Base-by-base conservation (phyloP, 2,329 filamentous ascomycete genomes). In the Sphaceloma murrayae region DNA sequence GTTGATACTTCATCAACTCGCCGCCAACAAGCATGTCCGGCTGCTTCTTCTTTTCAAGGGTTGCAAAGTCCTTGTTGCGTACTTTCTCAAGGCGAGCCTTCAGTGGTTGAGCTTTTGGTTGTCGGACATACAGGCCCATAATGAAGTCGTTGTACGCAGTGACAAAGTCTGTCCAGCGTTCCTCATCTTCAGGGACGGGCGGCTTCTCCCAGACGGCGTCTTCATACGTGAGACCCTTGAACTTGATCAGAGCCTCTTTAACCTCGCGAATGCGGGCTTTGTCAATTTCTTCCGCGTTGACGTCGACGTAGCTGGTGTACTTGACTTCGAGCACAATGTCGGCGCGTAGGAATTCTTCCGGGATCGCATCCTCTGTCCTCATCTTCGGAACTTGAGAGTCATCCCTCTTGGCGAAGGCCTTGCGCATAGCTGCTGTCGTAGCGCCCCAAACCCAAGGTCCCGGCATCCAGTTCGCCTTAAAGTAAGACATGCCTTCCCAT, bases 171-270 rank as follows among this genome's bases (percentile, higher is more conserved):
- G 73, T 69, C 76, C 87, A 95, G 29, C 82, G 70, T 18, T 79
- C 75, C 9, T 74, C 75, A 46, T 84, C 75, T 21, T 75, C 70
- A 2, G 68, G 65, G 2, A 69, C 64, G 0, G 89, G 89, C 0
- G 87, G 85, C 2, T 74, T 71, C 54, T 94, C 88, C 89, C 89
- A 95, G 0, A 94, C 87, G 1, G 78, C 76, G 48, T 95, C 87
- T 50, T 94, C 86, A 56, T 98, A 96, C 4, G 80, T 74, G 5
- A 98, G 73, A 9, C 91, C 91, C 61, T 93, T 86, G 62, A 88
- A 96, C 60, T 98, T 98, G 64, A 94, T 83, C 39, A 81, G 74
- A 0, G 86, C 80, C 53, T 78, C 74, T 39, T 77, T 72, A 16
- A 98, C 77, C 52, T 86, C 75, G 24, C 75, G 72, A 30, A 89